These are phyloP conservation scores for Amanita exitialis DNA, from an alignment of 768 basidiomycete genomes.

Conservation along the genomic window DNA sequence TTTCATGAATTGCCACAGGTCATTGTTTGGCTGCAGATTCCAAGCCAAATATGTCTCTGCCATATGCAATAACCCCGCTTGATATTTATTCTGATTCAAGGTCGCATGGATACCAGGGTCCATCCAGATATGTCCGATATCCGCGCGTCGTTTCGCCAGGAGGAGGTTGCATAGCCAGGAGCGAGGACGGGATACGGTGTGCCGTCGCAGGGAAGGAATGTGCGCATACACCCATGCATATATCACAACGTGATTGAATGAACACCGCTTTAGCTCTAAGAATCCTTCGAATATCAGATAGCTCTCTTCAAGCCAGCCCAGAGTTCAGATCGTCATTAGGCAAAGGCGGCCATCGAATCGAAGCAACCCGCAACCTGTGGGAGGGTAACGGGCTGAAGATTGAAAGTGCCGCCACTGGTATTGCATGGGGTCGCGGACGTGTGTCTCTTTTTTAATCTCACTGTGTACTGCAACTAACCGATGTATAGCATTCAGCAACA, in stretches of 20 bases:
- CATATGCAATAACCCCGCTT: neutral
- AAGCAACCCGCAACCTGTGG: constrained; percentile 70
- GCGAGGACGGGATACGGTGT: constrained; percentile 55
- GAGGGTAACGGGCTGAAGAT: constrained; percentile 69
- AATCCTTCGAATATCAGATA: constrained; percentile 45
- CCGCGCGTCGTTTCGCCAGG: constrained; percentile 50
- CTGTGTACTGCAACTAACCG: neutral
- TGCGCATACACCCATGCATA: constrained; percentile 18
- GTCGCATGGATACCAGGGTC: constrained; percentile 28
- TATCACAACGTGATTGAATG: neutral
- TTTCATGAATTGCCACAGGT: too few relatives aligned
- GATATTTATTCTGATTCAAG: constrained; percentile 33
- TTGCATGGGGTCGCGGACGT: constrained; percentile 73
- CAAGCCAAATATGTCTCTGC: too few relatives aligned
- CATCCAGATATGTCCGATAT: constrained; percentile 45
- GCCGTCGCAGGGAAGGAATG: constrained; percentile 77
- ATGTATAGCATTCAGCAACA: constrained; percentile 52
- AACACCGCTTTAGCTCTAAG: constrained; percentile 35
- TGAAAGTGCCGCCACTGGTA: constrained; percentile 69
- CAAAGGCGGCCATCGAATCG: constrained; percentile 56
- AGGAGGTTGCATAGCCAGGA: constrained; percentile 58
- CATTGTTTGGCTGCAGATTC: too few relatives aligned
- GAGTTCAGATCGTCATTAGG: constrained; percentile 48
- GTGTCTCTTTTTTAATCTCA: constrained; percentile 15
- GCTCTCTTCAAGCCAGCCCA: constrained; percentile 20